These are phyloP conservation scores for Chlorella variabilis DNA, from an alignment of 163 green algal genomes.

Conservation along the genomic window DNA sequence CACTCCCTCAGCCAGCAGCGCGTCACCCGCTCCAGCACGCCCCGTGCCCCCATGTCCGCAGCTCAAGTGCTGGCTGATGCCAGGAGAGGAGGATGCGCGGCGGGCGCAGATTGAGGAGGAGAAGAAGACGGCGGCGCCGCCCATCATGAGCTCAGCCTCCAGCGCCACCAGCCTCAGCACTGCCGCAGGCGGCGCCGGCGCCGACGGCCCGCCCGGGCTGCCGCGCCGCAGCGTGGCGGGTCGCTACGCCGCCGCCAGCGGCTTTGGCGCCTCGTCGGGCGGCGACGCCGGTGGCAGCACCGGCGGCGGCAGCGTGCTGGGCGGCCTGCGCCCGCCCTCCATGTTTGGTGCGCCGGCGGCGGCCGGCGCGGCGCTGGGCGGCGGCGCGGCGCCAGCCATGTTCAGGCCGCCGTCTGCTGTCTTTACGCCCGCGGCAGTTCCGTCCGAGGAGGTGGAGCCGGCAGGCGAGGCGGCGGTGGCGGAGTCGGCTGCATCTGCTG, in stretches of 20 bases:
- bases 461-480: background rate
- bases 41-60: no score
- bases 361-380: background rate
- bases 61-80: slow-evolving; percentile 58
- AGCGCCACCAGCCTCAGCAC: background rate
- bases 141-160: slow-evolving; percentile 1
- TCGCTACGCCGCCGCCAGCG: slow-evolving; percentile 27
- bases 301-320: slow-evolving; percentile 16
- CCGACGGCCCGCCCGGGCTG: background rate
- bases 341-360: slow-evolving; percentile 12
- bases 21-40: no score
- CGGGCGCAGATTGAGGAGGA: slow-evolving; percentile 31
- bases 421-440: slow-evolving; percentile 2
- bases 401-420: slow-evolving; percentile 38
- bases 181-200: background rate
- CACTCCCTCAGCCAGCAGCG: no score
- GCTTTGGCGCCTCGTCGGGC: slow-evolving; percentile 11
- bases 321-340: slow-evolving; percentile 6
- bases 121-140: slow-evolving; percentile 22
- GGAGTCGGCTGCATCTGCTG: background rate
- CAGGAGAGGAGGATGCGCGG: slow-evolving; percentile 49
- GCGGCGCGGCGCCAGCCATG: slow-evolving; percentile 4
- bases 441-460: background rate
- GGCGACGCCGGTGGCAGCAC: background rate
- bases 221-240: slow-evolving; percentile 8